A percentile compares a stretch with the other conserved stretches of the same genome.
phyloP scores from a whole-genome alignment of 2,329 filamentous ascomycete genomes.

The Zymoseptoria crescenta region DNA sequence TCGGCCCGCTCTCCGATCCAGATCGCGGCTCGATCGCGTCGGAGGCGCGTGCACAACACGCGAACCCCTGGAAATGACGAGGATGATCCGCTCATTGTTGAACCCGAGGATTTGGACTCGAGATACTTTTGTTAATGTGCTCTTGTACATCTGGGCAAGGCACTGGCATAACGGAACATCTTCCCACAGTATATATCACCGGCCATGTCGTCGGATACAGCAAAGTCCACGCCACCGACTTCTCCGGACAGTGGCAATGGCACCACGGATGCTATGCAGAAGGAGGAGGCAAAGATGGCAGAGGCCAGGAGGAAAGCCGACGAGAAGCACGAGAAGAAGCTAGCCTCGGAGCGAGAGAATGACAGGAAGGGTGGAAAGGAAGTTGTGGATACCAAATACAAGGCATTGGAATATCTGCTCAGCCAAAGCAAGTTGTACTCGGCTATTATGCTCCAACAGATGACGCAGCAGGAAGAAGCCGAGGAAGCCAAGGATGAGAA shows the following conservation, averaged over 20 bases:
- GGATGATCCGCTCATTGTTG: background rate
- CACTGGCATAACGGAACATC: background rate
- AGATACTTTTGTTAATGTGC: too few species aligned
- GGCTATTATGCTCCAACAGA: constrained; percentile 46
- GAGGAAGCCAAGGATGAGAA: constrained; percentile 40
- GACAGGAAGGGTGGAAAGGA: constrained; percentile 40
- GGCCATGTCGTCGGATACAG: constrained; percentile 9
- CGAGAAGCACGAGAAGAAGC: constrained; percentile 36
- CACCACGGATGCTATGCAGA: constrained; percentile 35
- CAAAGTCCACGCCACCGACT: constrained; percentile 27
- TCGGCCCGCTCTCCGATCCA: background rate
- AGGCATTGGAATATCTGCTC: constrained; percentile 45
- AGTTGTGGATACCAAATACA: constrained; percentile 43
- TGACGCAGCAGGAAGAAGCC: constrained; percentile 45
- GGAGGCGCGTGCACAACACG: background rate
- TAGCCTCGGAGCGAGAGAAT: constrained; percentile 39
- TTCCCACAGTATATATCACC: constrained; percentile 1
- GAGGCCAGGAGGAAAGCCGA: constrained; percentile 37
- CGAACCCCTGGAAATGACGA: background rate
- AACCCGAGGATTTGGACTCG: background rate
- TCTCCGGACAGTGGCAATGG: constrained; percentile 25
- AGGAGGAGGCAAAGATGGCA: constrained; percentile 41
- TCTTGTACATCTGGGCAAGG: background rate
- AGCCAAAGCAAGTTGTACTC: constrained; percentile 47
- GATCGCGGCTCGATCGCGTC: background rate